Base-by-base conservation (phyloP, 139 green algal species). In the Chlorella vulgaris region DNA sequence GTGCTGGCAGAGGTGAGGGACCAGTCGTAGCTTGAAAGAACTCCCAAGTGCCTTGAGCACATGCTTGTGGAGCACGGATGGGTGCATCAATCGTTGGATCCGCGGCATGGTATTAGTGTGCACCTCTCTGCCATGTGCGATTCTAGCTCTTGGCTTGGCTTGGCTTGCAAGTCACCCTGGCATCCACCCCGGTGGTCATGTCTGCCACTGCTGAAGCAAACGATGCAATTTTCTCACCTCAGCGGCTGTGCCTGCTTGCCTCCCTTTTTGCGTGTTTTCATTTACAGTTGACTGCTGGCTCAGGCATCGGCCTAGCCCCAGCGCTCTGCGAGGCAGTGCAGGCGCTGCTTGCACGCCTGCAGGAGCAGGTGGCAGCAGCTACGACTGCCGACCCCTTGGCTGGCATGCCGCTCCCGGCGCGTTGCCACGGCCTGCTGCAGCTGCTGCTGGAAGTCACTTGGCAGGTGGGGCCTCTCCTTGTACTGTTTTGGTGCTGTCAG, bases 371-470 rank as follows among this genome's bases (percentile, higher is more conserved):
- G 33, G 35, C 42, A 0, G 43, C 40, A 13, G 62, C 50, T 0
- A 21, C 22, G 0, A 40, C 47, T 2, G n/a, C 63, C 0, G 63
- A 75, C 38, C 63, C 82, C 31, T 65, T 65, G 68, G 75, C 60
- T 58, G 76, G 75, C 33, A 55, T 76, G 15, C 68, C 79, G 42
- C 50, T 88, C 26, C 85, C 89, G 18, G 31, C 76, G 38, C 87
- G 88, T 38, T 92, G 86, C 65, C 75, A 86, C 60, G 83, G 79
- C 69, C 83, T 95, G 58, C 87, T 93, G 55, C 63, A 77, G 5
- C 22, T 60, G 53, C 82, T 94, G 68, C 77, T 94, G 31, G 86
- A 85, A 15, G 74, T 90, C 38, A 60, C 87, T 42, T 67, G 51
- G 19, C 43, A 77, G 43, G 79, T 51, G 43, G 47, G 65, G n/a